These are phyloP conservation scores for Cicer chorassanicum DNA, from an alignment of 306 rosid genomes.

Conservation along the genomic window DNA sequence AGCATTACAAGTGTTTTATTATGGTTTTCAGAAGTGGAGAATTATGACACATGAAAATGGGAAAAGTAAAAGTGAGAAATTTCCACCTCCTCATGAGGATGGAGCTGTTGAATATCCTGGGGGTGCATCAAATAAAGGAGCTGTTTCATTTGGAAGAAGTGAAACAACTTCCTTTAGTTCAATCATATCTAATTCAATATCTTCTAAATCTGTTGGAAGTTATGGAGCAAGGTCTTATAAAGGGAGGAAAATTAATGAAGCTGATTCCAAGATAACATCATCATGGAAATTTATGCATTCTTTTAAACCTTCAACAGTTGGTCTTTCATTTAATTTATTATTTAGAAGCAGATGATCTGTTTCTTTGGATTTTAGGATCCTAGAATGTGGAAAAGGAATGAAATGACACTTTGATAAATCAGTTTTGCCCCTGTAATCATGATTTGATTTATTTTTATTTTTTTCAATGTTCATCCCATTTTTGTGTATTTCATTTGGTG, in stretches of 20 bases:
- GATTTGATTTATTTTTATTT: constrained; percentile 23
- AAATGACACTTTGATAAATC: constrained; percentile 16
- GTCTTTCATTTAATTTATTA: constrained; percentile 62
- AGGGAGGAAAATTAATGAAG: constrained; percentile 55
- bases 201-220: constrained; percentile 56
- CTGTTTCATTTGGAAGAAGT: constrained; percentile 66
- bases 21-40: constrained; percentile 69
- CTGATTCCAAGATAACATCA: constrained; percentile 49
- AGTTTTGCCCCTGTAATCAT: constrained; percentile 42
- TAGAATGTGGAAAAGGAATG: constrained; percentile 1
- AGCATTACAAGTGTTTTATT: neutral
- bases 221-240: constrained; percentile 58
- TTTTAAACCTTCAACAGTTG: constrained; percentile 72
- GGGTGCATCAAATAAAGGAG: constrained; percentile 61
- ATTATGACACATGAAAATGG: constrained; percentile 66
- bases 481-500: constrained; percentile 49
- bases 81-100: constrained; percentile 95
- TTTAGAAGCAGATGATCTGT: constrained; percentile 59
- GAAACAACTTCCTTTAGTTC: constrained; percentile 66
- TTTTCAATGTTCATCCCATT: constrained; percentile 45
- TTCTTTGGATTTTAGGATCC: constrained; percentile 16
- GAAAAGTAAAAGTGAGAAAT: constrained; percentile 96
- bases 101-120: constrained; percentile 82
- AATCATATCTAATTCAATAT: constrained; percentile 56
- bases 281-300: constrained; percentile 71